phyloP scores from a whole-genome alignment of 805 yeast genomes.

The Candida golubevii region DNA sequence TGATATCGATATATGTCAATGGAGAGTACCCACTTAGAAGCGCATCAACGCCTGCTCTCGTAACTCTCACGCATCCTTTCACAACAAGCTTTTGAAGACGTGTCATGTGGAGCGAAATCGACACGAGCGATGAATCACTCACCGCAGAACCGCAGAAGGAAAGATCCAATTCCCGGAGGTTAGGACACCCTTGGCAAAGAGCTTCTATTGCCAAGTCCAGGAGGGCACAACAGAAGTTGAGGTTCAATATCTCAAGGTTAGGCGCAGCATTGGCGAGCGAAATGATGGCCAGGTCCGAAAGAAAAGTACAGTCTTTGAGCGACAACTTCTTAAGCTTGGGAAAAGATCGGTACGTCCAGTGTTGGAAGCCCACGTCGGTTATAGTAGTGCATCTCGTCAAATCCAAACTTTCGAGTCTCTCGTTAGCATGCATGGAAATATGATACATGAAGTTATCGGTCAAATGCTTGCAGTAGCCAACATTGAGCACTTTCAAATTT shows the following conservation, averaged over 20 bases:
- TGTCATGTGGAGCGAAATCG: slow-evolving; percentile 53
- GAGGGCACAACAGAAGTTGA: slow-evolving; percentile 72
- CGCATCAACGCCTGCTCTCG: slow-evolving; percentile 72
- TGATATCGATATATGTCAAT: slow-evolving; percentile 51
- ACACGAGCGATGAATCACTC: slow-evolving; percentile 61
- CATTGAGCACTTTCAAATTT: slow-evolving; percentile 46
- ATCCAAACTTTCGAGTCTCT: slow-evolving; percentile 52
- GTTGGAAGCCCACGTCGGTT: slow-evolving; percentile 67
- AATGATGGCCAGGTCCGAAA: slow-evolving; percentile 61
- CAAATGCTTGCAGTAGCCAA: slow-evolving; percentile 73
- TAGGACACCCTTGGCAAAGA: slow-evolving; percentile 61
- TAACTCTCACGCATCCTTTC: slow-evolving; percentile 72
- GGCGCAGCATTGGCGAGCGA: slow-evolving; percentile 60
- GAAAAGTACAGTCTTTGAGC: slow-evolving; percentile 68
- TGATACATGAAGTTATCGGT: slow-evolving; percentile 66
- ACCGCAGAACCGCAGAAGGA: slow-evolving; percentile 80
- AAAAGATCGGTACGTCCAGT: slow-evolving; percentile 58
- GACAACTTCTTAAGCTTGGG: slow-evolving; percentile 49
- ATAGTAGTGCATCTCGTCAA: slow-evolving; percentile 74
- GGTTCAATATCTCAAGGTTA: slow-evolving; percentile 50
- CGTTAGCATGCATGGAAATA: slow-evolving; percentile 55
- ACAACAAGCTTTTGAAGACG: slow-evolving; percentile 46
- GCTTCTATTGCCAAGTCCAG: slow-evolving; percentile 67
- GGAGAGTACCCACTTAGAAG: slow-evolving; percentile 53
- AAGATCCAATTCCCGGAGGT: slow-evolving; percentile 48